Evolutionary conservation across 192 early-diverging fungal species (phyloP).

Genomic region (Dissophora ornata): DNA sequence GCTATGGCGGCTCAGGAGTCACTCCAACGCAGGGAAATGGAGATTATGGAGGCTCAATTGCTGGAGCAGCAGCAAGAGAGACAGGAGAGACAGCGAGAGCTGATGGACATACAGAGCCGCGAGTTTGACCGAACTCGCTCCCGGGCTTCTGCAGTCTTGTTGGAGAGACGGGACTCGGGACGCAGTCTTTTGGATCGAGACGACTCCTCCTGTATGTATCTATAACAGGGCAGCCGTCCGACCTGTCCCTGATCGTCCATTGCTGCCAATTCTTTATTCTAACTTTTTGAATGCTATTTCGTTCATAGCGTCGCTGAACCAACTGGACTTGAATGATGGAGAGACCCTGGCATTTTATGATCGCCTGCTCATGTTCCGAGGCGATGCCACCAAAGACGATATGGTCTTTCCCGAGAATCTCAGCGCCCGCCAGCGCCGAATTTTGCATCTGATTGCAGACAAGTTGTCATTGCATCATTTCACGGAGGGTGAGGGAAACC

Average conservation of each 20-base stretch:
- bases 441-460: constrained; percentile 77
- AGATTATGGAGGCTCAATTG: constrained; percentile 43
- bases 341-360: constrained; percentile 79
- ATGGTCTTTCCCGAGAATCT: constrained; percentile 73
- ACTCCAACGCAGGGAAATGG: constrained; percentile 59
- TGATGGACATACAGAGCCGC: constrained; percentile 42
- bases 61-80: constrained; percentile 42
- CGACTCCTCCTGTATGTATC: constrained; percentile 31
- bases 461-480: constrained; percentile 68
- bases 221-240: too few species aligned
- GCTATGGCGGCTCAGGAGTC: constrained; percentile 42
- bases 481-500: constrained; percentile 61
- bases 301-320: constrained; percentile 35
- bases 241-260: too few species aligned
- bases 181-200: constrained; percentile 45
- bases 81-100: constrained; percentile 44
- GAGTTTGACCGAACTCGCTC: constrained; percentile 38
- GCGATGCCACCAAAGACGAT: constrained; percentile 72
- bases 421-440: constrained; percentile 68
- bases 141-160: constrained; percentile 33
- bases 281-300: too few species aligned
- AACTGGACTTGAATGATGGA: constrained; percentile 77
- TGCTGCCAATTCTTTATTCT: too few species aligned
- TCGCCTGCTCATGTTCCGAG: constrained; percentile 76
- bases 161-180: constrained; percentile 50